A percentile compares a stretch with the other conserved stretches of the same genome.
phyloP scores from a whole-genome alignment of 352 stramenopile genomes.

The Phytophthora constricta region DNA sequence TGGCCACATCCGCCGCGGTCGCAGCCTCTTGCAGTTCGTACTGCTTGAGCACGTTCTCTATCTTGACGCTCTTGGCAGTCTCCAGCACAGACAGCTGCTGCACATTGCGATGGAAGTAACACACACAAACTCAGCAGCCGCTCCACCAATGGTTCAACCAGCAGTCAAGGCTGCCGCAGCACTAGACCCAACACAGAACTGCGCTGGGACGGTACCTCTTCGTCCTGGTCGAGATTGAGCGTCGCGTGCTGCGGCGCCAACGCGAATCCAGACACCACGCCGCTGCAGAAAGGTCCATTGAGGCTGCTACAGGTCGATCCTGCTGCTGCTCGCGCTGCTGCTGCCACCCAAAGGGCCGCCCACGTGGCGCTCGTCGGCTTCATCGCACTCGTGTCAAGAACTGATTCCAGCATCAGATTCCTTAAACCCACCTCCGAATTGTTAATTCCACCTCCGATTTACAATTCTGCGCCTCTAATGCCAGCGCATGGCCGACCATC shows the following conservation, averaged over 20 bases:
- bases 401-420: background rate
- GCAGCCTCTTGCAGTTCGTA: slow-evolving; percentile 58
- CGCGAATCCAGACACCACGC: slow-evolving; percentile 34
- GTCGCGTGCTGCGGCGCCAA: slow-evolving; percentile 44
- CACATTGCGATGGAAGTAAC: too few relatives aligned
- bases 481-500: slow-evolving; percentile 17
- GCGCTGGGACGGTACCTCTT: slow-evolving; percentile 36
- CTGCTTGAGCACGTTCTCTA: slow-evolving; percentile 71
- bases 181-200: background rate
- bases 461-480: background rate
- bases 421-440: background rate
- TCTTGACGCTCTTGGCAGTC: slow-evolving; percentile 49
- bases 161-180: too few relatives aligned
- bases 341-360: background rate
- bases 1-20: slow-evolving; percentile 16
- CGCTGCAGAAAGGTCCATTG: slow-evolving; percentile 69
- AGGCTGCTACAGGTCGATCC: slow-evolving; percentile 58
- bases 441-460: background rate
- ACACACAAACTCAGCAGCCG: background rate
- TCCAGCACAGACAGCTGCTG: slow-evolving; percentile 39
- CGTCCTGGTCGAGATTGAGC: slow-evolving; percentile 48
- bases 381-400: slow-evolving; percentile 21
- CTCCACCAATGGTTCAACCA: too few relatives aligned
- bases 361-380: slow-evolving; percentile 20
- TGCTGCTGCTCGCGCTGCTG: background rate